Percentiles rank a stretch among this genome's conserved stretches.
These are phyloP conservation scores for Solanum hybrid DNA, from an alignment of 305 asterid genomes.

Conservation along the genomic window DNA sequence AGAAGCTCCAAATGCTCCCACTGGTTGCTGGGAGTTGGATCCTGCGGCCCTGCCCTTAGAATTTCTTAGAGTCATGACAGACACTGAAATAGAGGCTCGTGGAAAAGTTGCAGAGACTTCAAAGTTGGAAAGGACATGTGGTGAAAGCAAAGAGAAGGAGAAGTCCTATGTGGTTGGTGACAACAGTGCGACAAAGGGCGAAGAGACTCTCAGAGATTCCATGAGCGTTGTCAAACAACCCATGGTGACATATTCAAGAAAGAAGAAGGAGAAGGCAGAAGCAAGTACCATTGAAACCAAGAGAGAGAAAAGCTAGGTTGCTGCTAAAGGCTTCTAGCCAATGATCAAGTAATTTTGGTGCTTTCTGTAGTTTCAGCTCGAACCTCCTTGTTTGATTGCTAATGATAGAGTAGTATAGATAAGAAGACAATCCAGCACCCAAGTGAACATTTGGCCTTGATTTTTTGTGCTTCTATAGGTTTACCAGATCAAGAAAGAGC, in stretches of 20 bases:
- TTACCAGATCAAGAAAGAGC: not conserved
- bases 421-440: not conserved
- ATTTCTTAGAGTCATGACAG: constrained; percentile 34
- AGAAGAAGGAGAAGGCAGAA: not conserved
- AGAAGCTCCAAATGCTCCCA: constrained; percentile 33
- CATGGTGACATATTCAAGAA: constrained; percentile 4
- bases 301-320: not conserved
- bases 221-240: not conserved
- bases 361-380: not conserved
- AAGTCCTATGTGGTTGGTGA: not conserved
- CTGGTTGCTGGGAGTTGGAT: constrained; percentile 96
- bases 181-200: not conserved
- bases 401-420: not conserved
- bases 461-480: not conserved
- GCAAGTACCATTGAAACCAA: not conserved
- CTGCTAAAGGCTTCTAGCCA: not conserved
- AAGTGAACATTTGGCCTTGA: not conserved
- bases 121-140: not conserved
- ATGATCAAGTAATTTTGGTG: not conserved
- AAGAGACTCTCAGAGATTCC: not conserved
- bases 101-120: not conserved
- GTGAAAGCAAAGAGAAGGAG: constrained; percentile 4
- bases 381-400: not conserved
- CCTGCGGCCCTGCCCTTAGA: constrained; percentile 62
- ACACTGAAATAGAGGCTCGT: constrained; percentile 3